Conservation (phyloP, 192 early-diverging fungal species). For the Coemansia sp. region DNA sequence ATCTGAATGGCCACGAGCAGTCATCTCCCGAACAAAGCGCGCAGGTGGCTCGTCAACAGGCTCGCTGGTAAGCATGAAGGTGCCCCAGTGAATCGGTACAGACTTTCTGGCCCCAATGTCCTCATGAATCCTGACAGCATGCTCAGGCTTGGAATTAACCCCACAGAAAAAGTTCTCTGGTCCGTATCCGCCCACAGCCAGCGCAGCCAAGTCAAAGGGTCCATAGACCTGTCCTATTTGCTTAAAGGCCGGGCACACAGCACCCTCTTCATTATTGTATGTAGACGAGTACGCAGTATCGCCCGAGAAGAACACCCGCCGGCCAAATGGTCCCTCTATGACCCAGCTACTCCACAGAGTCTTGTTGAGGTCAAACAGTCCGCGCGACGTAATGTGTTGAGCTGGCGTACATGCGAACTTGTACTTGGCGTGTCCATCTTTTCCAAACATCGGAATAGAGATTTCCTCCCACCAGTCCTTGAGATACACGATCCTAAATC, state of each 20-base stretch:
- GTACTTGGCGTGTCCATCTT: neutral
- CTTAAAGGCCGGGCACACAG: conserved; percentile 79
- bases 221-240: conserved; percentile 76
- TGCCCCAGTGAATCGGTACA: conserved; percentile 88
- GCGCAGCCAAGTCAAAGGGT: conserved; percentile 69
- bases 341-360: conserved; percentile 84
- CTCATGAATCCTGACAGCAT: conserved; percentile 76
- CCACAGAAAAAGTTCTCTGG: conserved; percentile 68
- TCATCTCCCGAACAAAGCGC: conserved; percentile 58
- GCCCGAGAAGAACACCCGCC: conserved; percentile 50
- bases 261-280: conserved; percentile 51
- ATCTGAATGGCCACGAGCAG: conserved; percentile 51
- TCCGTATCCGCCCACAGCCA: conserved; percentile 84
- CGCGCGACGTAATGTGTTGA: conserved; percentile 56
- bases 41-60: conserved; percentile 67
- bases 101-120: conserved; percentile 65
- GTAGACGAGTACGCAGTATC: conserved; percentile 82
- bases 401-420: conserved; percentile 71
- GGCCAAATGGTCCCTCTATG: conserved; percentile 42
- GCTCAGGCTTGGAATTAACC: conserved; percentile 75
- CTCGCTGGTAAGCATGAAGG: conserved; percentile 75
- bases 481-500: conserved; percentile 57
- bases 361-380: conserved; percentile 62
- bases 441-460: neutral
- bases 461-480: conserved; percentile 72